phyloP scores from a whole-genome alignment of 306 rosid species.

The Corylus heterophylla region DNA sequence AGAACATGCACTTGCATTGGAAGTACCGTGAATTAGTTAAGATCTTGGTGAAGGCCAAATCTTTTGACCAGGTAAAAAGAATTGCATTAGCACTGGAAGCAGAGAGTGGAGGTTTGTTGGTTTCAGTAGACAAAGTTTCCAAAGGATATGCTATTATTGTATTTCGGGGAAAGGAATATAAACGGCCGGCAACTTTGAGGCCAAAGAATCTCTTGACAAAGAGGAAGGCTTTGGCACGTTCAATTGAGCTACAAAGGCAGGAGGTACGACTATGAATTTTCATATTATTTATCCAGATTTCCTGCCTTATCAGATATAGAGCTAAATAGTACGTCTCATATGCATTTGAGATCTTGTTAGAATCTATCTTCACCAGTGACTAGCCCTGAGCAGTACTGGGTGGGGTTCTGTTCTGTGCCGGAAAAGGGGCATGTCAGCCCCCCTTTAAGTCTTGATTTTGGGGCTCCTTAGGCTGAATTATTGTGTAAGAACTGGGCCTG shows the following conservation, averaged over 20 bases:
- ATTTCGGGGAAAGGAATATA: slow-evolving; percentile 80
- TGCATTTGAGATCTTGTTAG: neutral
- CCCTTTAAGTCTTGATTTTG: neutral
- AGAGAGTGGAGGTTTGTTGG: slow-evolving; percentile 91
- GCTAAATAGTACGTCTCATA: neutral
- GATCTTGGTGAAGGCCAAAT: slow-evolving; percentile 73
- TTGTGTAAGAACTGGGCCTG: neutral
- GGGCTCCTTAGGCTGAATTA: neutral
- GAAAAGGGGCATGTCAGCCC: neutral
- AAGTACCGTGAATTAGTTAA: slow-evolving; percentile 90
- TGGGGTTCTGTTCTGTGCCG: neutral
- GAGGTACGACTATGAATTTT: slow-evolving; percentile 56
- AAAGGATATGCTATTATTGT: slow-evolving; percentile 78
- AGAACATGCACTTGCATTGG: slow-evolving; percentile 99
- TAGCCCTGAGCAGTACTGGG: neutral
- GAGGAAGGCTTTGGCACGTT: slow-evolving; percentile 94
- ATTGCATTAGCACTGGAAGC: slow-evolving; percentile 94
- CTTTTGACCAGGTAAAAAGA: slow-evolving; percentile 79
- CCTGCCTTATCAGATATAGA: slow-evolving; percentile 7
- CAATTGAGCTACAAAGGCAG: slow-evolving; percentile 90
- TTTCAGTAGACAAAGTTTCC: slow-evolving; percentile 88
- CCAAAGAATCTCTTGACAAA: slow-evolving; percentile 97
- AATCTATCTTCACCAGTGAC: neutral
- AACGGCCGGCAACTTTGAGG: slow-evolving; percentile 75
- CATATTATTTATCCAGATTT: slow-evolving; percentile 1